These are phyloP conservation scores for Oropetium thomaeum DNA, from an alignment of 176 grass and related monocot genomes.

Conservation along the genomic window DNA sequence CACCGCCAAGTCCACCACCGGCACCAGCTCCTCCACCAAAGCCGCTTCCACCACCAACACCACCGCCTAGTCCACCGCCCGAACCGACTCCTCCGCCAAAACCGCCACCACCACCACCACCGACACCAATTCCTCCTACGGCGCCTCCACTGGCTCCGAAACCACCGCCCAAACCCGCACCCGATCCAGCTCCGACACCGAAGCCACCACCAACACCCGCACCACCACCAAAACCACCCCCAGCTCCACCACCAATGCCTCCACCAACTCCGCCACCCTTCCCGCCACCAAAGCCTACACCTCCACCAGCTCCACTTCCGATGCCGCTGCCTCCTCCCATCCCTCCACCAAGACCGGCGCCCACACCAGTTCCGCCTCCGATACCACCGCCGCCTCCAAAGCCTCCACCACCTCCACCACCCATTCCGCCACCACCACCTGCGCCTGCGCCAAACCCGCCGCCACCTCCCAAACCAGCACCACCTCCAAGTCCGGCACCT, in stretches of 20 bases:
- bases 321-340: neutral
- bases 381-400: neutral
- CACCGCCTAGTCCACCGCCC: conserved; percentile 7
- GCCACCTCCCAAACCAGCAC: neutral
- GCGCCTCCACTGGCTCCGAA: neutral
- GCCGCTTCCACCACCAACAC: neutral
- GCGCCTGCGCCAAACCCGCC: neutral
- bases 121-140: neutral
- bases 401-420: neutral
- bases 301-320: conserved; percentile 11
- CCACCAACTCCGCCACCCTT: neutral
- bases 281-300: neutral
- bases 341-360: neutral
- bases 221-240: conserved; percentile 21
- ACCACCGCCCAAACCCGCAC: neutral
- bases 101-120: too few species aligned
- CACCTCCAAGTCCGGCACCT: neutral
- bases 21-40: neutral
- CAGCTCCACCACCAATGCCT: neutral
- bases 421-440: neutral
- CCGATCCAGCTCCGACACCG: neutral
- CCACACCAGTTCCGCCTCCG: neutral
- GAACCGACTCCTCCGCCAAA: neutral
- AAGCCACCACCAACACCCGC: conserved; percentile 11
- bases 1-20: neutral